Evolutionary conservation across 169 alveolate genomes (phyloP), one percentile per base, ranked within the genome.

Genomic region (Cryptosporidium parvum): DNA sequence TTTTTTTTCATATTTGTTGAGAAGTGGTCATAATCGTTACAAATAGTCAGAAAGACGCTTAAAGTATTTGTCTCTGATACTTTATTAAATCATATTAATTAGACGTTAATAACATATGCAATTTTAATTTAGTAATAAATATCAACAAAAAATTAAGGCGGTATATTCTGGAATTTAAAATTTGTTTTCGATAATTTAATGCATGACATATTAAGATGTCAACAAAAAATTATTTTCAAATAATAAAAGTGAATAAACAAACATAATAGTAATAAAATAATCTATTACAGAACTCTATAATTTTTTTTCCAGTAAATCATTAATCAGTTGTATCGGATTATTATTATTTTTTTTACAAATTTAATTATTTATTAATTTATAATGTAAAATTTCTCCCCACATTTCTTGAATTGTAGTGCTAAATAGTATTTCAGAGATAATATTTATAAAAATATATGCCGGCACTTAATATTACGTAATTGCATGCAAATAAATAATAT

Each of bases 401-500:
- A 59, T 26, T 59, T 59, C 23, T 48, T 48, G 21, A 48, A 48
- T 48, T 48, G 12, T 14, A 14, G 0, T 14, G 18, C 18, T 48
- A 14, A 14, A 14, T 14, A 14, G 21, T 48, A 48, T 48, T 59
- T 59, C n/a, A 10, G 7, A 2, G 3, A 21, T 26, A 65, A 29
- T 5, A 65, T 35, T 8, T 21, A 65, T 35, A 65, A 65, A 65
- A 31, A 33, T 26, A 56, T 26, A 56, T 65, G 33, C 72, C 72
- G 72, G 72, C 72, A 65, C 26, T 65, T 21, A 5, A 8, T 65
- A 33, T 65, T 31, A 62, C 70, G 37, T 29, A 37, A n/a, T 65
- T 65, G 72, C 72, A 65, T 65, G 72, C 48, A 65, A 65, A 65
- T 56, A 1, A 42, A 56, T 56, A 23, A 23, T 56, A 21, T 56